These are phyloP conservation scores for Lanmaoa pseudosensibilis DNA, from an alignment of 768 basidiomycete genomes.

Conservation along the genomic window DNA sequence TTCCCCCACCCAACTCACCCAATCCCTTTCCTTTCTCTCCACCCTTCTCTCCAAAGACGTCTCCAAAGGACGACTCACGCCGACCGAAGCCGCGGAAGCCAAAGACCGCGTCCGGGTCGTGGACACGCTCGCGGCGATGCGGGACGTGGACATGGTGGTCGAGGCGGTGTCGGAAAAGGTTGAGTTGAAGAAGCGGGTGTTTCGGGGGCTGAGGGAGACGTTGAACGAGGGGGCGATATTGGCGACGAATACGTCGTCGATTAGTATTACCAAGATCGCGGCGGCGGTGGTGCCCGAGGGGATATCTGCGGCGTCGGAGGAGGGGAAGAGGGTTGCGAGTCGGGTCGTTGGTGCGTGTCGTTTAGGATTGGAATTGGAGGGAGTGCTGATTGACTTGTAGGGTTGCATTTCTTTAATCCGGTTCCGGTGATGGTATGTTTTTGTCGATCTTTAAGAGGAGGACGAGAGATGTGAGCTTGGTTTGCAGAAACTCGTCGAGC, in stretches of 20 bases:
- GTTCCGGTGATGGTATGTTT: conserved; percentile 87
- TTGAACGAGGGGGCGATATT: conserved; percentile 75
- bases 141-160: conserved; percentile 88
- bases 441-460: neutral
- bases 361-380: neutral
- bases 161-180: conserved; percentile 93
- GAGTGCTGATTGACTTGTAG: conserved; percentile 36
- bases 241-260: conserved; percentile 91
- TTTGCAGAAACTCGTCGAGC: conserved; percentile 84
- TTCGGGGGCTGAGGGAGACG: conserved; percentile 65
- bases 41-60: conserved; percentile 88
- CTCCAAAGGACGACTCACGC: conserved; percentile 71
- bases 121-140: conserved; percentile 56
- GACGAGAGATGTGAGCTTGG: neutral
- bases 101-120: conserved; percentile 63
- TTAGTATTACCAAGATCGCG: conserved; percentile 93
- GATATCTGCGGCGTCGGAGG: conserved; percentile 54
- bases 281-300: conserved; percentile 68
- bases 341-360: conserved; percentile 73
- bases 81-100: conserved; percentile 72
- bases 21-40: conserved; percentile 74
- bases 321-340: conserved; percentile 61
- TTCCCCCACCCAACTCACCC: conserved; percentile 68
- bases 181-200: conserved; percentile 74
- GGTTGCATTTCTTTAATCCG: conserved; percentile 94